Evolutionary conservation across 2,329 filamentous ascomycete species (phyloP).

Genomic region (Beauveria bassiana): DNA sequence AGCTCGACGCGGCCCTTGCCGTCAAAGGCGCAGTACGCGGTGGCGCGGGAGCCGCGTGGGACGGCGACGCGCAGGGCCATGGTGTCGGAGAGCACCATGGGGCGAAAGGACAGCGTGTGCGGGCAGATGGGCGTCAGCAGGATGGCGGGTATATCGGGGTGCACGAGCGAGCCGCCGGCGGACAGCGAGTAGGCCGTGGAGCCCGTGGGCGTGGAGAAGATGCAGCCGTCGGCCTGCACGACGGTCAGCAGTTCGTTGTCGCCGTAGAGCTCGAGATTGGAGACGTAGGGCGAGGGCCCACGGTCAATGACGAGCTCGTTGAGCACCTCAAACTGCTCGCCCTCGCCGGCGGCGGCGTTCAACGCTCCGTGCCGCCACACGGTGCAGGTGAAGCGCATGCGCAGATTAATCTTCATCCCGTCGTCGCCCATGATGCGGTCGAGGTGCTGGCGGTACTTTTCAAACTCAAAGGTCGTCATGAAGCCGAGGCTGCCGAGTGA

Average conservation of each 20-base stretch:
- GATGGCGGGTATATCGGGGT: constrained; percentile 94
- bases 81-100: constrained; percentile 94
- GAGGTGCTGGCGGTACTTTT: constrained; percentile 78
- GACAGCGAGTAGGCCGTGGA: constrained; percentile 95
- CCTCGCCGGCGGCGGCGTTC: constrained; percentile 55
- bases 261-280: constrained; percentile 90
- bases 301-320: constrained; percentile 98
- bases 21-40: constrained; percentile 94
- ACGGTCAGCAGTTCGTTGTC: constrained; percentile 93
- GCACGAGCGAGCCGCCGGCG: constrained; percentile 88
- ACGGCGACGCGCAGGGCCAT: constrained; percentile 86
- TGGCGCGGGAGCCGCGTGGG: constrained; percentile 76
- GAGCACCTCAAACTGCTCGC: constrained; percentile 93
- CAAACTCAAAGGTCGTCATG: constrained; percentile 80
- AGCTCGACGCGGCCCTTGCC: constrained; percentile 94
- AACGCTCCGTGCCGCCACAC: constrained; percentile 67
- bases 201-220: constrained; percentile 92
- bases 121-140: constrained; percentile 96
- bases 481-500: constrained; percentile 81
- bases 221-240: constrained; percentile 93
- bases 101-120: constrained; percentile 91
- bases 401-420: constrained; percentile 94
- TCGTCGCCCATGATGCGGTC: constrained; percentile 86
- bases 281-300: constrained; percentile 92
- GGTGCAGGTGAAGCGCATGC: constrained; percentile 98